Conservation (phyloP, 345 rosid species). For the Arabidopsis arenosa region DNA sequence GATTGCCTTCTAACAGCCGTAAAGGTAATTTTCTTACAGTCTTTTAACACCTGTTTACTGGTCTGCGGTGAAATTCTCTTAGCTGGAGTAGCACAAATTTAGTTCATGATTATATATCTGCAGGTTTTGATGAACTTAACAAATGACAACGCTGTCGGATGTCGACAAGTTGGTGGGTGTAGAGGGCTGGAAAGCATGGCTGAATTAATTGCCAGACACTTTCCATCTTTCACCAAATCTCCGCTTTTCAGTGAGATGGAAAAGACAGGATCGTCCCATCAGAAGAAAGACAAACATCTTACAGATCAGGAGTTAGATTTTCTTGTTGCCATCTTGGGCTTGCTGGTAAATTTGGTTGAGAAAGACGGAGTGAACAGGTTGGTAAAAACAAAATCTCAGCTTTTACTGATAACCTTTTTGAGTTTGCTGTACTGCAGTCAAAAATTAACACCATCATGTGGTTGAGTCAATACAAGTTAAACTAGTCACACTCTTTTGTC, state of each 20-base stretch:
- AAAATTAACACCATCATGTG: slow-evolving; percentile 5
- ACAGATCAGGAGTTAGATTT: slow-evolving; percentile 95
- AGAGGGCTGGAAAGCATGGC: slow-evolving; percentile 91
- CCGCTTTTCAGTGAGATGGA: slow-evolving; percentile 47
- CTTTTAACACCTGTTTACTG: slow-evolving; percentile 3
- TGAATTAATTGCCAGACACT: slow-evolving; percentile 78
- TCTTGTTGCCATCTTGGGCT: slow-evolving; percentile 96
- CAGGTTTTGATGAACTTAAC: slow-evolving; percentile 99
- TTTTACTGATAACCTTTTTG: background rate
- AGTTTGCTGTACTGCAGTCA: background rate
- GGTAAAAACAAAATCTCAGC: slow-evolving; percentile 36
- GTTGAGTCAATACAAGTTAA: slow-evolving; percentile 15
- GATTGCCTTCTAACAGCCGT: slow-evolving; percentile 96
- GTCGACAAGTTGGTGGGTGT: slow-evolving; percentile 86
- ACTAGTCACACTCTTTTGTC: slow-evolving; percentile 11
- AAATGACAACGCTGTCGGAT: slow-evolving; percentile 87
- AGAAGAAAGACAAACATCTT: slow-evolving; percentile 64
- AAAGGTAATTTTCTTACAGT: slow-evolving; percentile 58
- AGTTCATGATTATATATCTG: slow-evolving; percentile 20
- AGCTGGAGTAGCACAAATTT: slow-evolving; percentile 1
- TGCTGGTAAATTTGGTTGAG: slow-evolving; percentile 97
- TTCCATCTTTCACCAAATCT: slow-evolving; percentile 71
- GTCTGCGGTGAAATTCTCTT: slow-evolving; percentile 3
- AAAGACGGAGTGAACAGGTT: slow-evolving; percentile 91
- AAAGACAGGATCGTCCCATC: slow-evolving; percentile 46